Percentiles rank a stretch among this genome's conserved stretches.
These are phyloP conservation scores for Strigomonas galati DNA, from an alignment of 208 protist species.

Conservation along the genomic window DNA sequence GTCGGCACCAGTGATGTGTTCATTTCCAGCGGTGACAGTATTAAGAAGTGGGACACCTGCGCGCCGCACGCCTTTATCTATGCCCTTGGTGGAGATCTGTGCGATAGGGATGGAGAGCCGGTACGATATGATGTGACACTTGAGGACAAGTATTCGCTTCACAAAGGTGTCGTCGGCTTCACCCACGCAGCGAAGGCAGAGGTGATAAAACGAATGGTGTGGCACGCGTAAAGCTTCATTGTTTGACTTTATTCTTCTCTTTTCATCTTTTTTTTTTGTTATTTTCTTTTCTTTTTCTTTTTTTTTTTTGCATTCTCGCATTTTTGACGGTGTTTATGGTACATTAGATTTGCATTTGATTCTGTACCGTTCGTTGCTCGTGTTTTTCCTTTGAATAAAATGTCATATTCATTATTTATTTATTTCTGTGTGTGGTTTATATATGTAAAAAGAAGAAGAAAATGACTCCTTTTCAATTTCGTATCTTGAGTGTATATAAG, in stretches of 20 bases:
- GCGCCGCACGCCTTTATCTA: constrained; percentile 66
- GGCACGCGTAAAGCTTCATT: background rate
- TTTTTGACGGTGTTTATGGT: background rate
- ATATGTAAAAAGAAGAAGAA: too few relatives aligned
- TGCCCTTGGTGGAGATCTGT: constrained; percentile 58
- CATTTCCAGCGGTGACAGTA: constrained; percentile 42
- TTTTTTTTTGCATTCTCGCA: constrained; percentile 1
- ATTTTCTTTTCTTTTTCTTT: background rate
- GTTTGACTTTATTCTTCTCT: background rate
- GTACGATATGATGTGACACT: constrained; percentile 27
- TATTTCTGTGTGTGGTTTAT: too few relatives aligned
- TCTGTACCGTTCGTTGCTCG: background rate
- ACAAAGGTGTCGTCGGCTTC: constrained; percentile 34
- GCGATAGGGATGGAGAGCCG: constrained; percentile 24
- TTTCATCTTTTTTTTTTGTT: background rate
- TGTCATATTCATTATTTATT: constrained; percentile 2
- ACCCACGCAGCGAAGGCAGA: constrained; percentile 24
- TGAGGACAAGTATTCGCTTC: constrained; percentile 22
- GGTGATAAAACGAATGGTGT: constrained; percentile 5
- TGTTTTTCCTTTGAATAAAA: background rate
- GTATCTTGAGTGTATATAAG: too few relatives aligned
- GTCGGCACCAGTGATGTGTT: constrained; percentile 40
- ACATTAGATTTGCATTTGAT: too few relatives aligned
- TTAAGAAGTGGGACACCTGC: constrained; percentile 81
- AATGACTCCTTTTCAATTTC: too few relatives aligned